These are phyloP conservation scores for Salix purpurea DNA, from an alignment of 345 rosid species.

Conservation along the genomic window DNA sequence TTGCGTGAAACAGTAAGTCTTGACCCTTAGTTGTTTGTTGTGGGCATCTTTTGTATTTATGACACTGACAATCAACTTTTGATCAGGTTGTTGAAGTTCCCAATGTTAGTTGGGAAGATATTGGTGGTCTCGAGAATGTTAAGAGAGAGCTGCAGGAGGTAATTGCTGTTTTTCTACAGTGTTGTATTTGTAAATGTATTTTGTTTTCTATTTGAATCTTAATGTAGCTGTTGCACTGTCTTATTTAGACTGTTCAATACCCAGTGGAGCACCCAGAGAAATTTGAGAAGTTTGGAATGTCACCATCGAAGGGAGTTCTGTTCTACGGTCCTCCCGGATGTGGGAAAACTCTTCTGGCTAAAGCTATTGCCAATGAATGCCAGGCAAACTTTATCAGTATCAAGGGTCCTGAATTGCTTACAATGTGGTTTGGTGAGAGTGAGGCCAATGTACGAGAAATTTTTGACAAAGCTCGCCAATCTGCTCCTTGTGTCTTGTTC, in stretches of 20 bases:
- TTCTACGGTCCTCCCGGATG: constrained; percentile 98
- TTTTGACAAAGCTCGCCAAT: constrained; percentile 90
- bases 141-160: constrained; percentile 98
- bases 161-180: background rate
- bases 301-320: constrained; percentile 93
- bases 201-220: background rate
- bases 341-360: constrained; percentile 95
- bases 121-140: constrained; percentile 93
- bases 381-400: constrained; percentile 95
- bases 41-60: background rate
- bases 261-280: constrained; percentile 99
- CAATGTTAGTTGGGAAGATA: constrained; percentile 81
- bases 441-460: constrained; percentile 96
- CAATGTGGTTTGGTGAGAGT: constrained; percentile 99
- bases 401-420: constrained; percentile 93
- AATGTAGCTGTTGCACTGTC: background rate
- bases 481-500: constrained; percentile 93
- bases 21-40: background rate
- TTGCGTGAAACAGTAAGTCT: constrained; percentile 73
- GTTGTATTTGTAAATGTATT: background rate
- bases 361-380: constrained; percentile 95
- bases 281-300: constrained; percentile 94
- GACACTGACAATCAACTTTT: constrained; percentile 3
- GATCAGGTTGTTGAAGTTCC: constrained; percentile 94
- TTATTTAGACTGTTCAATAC: constrained; percentile 84